Evolutionary conservation across 2,329 filamentous ascomycete genomes (phyloP).

Genomic region (Phyllosticta paracitricarpa): DNA sequence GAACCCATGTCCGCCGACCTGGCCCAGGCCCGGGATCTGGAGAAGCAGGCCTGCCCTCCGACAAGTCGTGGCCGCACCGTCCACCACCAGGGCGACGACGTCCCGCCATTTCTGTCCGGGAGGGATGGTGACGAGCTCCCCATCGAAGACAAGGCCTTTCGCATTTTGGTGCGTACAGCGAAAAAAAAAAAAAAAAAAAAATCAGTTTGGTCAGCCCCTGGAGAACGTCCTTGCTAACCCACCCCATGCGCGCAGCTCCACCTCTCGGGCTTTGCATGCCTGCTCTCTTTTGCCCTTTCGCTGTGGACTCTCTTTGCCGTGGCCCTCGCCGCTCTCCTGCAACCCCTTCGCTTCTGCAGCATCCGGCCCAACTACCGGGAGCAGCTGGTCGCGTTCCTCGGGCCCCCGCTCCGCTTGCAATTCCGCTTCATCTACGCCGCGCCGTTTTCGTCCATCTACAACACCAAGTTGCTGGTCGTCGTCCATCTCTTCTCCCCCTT

Average conservation of each 20-base stretch:
- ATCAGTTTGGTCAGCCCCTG: neutral
- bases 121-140: constrained; percentile 26
- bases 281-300: constrained; percentile 44
- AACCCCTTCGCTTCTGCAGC: constrained; percentile 46
- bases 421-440: constrained; percentile 38
- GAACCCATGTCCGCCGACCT: constrained; percentile 11
- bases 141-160: constrained; percentile 35
- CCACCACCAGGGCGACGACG: constrained; percentile 21
- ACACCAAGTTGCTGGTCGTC: constrained; percentile 36
- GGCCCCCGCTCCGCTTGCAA: constrained; percentile 44
- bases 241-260: constrained; percentile 34
- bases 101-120: constrained; percentile 5
- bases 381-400: constrained; percentile 43
- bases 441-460: constrained; percentile 24
- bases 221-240: neutral
- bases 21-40: constrained; percentile 18
- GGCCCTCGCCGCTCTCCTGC: constrained; percentile 38
- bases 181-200: neutral
- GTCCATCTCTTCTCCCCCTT: constrained; percentile 48
- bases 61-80: constrained; percentile 16
- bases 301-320: constrained; percentile 43
- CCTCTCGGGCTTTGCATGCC: constrained; percentile 43
- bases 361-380: constrained; percentile 36
- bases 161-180: constrained; percentile 28
- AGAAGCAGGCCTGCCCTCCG: constrained; percentile 21